Percentiles rank a stretch among this genome's conserved stretches.
phyloP scores from a whole-genome alignment of 805 yeast genomes.

The Scheffersomyces coipomensis region DNA sequence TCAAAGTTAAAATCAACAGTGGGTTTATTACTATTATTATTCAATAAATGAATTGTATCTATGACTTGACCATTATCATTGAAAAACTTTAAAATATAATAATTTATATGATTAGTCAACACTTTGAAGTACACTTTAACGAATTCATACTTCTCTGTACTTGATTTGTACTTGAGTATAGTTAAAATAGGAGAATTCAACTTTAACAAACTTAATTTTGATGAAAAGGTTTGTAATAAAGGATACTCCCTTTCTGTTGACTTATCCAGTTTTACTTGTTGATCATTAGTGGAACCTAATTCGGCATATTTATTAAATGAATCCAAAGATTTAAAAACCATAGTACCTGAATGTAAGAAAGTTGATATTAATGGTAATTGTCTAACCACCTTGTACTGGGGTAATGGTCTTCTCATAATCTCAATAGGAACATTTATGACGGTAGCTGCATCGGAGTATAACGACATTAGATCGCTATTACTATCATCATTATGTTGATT shows the following conservation, averaged over 20 bases:
- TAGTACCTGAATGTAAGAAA: conserved; percentile 13
- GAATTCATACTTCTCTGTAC: conserved; percentile 16
- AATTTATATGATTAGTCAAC: conserved; percentile 25
- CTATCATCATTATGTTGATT: not conserved
- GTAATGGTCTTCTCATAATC: conserved; percentile 10
- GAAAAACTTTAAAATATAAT: conserved; percentile 23
- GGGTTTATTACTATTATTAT: conserved; percentile 28
- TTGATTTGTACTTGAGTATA: conserved; percentile 13
- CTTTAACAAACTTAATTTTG: conserved; percentile 21
- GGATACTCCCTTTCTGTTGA: conserved; percentile 4
- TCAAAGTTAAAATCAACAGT: conserved; percentile 25
- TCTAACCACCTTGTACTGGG: conserved; percentile 9
- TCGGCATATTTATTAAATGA: not conserved
- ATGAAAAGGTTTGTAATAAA: conserved; percentile 15
- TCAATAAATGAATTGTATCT: conserved; percentile 15
- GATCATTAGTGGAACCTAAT: not conserved
- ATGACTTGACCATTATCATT: not conserved
- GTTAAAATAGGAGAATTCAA: conserved; percentile 28
- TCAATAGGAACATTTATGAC: not conserved
- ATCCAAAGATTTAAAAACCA: conserved; percentile 2
- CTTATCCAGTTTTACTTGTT: not conserved
- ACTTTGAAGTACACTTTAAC: conserved; percentile 31
- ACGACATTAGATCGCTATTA: not conserved
- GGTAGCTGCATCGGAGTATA: not conserved
- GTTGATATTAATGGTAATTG: conserved; percentile 18